Evolutionary conservation across 1,139 yeast genomes (phyloP), one percentile per base, ranked within the genome.

Genomic region (Maudiozyma humilis): DNA sequence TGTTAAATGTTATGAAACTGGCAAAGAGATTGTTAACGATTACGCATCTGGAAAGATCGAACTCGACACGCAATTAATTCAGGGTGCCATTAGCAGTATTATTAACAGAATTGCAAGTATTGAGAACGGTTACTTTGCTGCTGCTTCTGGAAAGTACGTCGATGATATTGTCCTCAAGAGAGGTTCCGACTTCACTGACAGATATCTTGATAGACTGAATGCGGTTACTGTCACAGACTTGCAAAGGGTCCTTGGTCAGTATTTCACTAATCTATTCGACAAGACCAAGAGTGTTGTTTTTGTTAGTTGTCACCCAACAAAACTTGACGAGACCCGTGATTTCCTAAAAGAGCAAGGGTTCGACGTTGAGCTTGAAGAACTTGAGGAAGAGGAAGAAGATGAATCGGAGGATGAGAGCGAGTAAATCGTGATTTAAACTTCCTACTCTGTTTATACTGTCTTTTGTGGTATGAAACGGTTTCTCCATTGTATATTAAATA

Each of bases 41-140:
- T 76, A 73, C 55, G 81, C 79, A 1, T 54, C 57, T 41, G 94
- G 87, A 1, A 62, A 54, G 4, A 57, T 65, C 1, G 61, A 65
- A 23, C 72, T 89, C 54, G 94, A 86, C 45, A 63, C 66, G 10
- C 68, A 75, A 40, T 67, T 76, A 49, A 67, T 87, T 32, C 79
- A 80, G 51, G 89, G 87, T 49, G 82, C 95, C 2, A 69, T 85
- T 32, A 79, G 94, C 46, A 73, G 84, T 20, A 74, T 86, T 42
- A 88, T 87, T 27, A 82, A 82, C 54, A 70, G 72, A 10, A 68
- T 84, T 42, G 94, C 95, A 1, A 74, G 78, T 37, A 66, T 69
- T 3, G 89, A 83, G 51, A 73, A 79, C 18, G 78, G 79, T 52
- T 67, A 63, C 44, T 74, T 73, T 48, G 72, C 74, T 41, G 82